These are phyloP conservation scores for Ceratocystiopsis sp. DNA, from an alignment of 2,329 filamentous ascomycete species.

Conservation along the genomic window DNA sequence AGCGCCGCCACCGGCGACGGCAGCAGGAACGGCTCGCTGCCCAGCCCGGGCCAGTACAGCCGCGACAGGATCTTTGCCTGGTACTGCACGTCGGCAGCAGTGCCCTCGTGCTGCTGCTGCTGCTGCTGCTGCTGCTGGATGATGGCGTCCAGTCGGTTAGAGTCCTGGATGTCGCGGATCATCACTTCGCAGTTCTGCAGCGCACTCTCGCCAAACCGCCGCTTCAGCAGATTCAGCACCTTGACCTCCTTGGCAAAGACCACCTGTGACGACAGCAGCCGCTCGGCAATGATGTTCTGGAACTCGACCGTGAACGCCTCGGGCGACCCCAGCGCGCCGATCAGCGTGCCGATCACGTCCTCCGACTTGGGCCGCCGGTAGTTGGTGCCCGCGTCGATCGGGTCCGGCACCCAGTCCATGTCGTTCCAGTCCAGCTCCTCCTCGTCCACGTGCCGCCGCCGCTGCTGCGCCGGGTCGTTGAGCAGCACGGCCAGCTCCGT, in stretches of 20 bases:
- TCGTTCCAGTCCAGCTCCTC: constrained; percentile 79
- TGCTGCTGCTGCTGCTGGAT: constrained; percentile 36
- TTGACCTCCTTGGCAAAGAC: constrained; percentile 65
- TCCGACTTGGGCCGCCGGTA: constrained; percentile 79
- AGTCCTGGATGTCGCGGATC: constrained; percentile 84
- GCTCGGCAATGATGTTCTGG: constrained; percentile 72
- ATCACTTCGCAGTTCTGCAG: constrained; percentile 94
- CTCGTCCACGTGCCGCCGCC: constrained; percentile 35
- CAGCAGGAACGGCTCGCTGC: constrained; percentile 49
- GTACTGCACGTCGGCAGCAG: constrained; percentile 22
- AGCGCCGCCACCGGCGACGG: constrained; percentile 40
- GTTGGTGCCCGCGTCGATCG: constrained; percentile 80
- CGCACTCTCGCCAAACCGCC: constrained; percentile 69
- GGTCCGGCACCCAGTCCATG: constrained; percentile 84
- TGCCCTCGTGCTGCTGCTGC: constrained; percentile 6
- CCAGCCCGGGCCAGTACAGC: constrained; percentile 80
- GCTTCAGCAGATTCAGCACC: constrained; percentile 73
- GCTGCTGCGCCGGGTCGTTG: constrained; percentile 39
- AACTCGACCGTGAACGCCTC: constrained; percentile 92
- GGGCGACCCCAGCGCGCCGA: constrained; percentile 73
- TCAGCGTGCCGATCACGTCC: constrained; percentile 78
- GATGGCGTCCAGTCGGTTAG: constrained; percentile 50
- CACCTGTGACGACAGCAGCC: constrained; percentile 49
- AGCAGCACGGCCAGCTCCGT: constrained; percentile 52
- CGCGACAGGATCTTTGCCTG: constrained; percentile 79